Evolutionary conservation across 176 grass and related monocot genomes (phyloP).

Genomic region (Aegilops tauschii): DNA sequence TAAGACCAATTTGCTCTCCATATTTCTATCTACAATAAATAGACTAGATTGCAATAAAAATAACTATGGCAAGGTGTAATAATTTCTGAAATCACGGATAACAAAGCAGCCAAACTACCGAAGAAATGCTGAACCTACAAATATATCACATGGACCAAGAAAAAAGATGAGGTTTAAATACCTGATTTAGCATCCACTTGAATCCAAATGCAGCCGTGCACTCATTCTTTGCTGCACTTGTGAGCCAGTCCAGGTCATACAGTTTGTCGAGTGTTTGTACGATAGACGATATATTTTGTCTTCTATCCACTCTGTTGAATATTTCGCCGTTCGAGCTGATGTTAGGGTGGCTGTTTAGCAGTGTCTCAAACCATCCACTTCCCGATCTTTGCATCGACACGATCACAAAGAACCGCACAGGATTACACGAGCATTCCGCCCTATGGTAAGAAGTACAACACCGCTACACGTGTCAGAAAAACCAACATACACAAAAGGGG

Average conservation of each 20-base stretch:
- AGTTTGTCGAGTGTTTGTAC: conserved; percentile 67
- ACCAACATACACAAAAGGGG: not conserved
- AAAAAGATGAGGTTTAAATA: not conserved
- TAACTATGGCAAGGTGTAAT: not conserved
- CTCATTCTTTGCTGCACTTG: conserved; percentile 85
- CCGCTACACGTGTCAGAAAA: conserved; percentile 17
- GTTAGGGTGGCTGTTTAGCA: conserved; percentile 95
- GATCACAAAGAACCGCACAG: conserved; percentile 74
- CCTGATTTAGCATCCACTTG: conserved; percentile 99
- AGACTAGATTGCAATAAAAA: not conserved
- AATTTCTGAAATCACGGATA: not conserved
- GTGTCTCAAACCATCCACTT: conserved; percentile 97
- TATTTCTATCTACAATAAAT: not conserved
- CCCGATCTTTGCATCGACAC: conserved; percentile 97
- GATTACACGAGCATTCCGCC: conserved; percentile 73
- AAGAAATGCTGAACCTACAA: not conserved
- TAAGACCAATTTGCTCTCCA: not conserved
- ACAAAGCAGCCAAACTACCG: not conserved
- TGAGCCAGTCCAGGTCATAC: conserved; percentile 83
- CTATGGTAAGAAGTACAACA: conserved; percentile 33
- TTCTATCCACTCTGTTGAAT: conserved; percentile 57
- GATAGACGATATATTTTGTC: conserved; percentile 65
- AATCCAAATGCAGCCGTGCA: conserved; percentile 86
- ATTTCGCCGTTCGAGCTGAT: conserved; percentile 94
- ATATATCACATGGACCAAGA: not conserved